Conservation (phyloP, 192 early-diverging fungal species). For the Umbelopsis sp. region DNA sequence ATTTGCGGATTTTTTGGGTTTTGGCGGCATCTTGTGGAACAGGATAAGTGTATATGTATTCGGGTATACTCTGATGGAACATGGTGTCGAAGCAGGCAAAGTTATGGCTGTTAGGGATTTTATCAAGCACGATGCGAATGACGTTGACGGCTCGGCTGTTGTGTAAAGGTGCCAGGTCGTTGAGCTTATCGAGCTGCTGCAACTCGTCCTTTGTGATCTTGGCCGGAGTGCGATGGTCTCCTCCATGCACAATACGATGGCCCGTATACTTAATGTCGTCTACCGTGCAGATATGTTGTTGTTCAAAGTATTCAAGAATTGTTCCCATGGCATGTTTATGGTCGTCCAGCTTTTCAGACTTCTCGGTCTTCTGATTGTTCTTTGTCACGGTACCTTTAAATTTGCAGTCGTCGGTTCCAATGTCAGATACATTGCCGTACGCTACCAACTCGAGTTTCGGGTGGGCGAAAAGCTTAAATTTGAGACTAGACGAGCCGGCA, state of each 20-base stretch:
- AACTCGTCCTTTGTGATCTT: constrained; percentile 21
- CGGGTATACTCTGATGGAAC: constrained; percentile 28
- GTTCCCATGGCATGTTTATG: background rate
- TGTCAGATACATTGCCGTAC: constrained; percentile 22
- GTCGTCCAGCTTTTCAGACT: constrained; percentile 3
- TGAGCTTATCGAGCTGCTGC: constrained; percentile 22
- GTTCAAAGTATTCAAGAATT: background rate
- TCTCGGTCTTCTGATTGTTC: background rate
- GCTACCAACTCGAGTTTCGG: constrained; percentile 8
- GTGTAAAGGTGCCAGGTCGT: constrained; percentile 33
- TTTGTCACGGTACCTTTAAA: constrained; percentile 6
- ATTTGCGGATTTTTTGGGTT: constrained; percentile 27
- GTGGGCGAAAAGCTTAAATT: constrained; percentile 16
- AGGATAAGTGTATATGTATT: constrained; percentile 32
- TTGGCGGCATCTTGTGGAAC: constrained; percentile 21
- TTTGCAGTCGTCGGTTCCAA: constrained; percentile 17
- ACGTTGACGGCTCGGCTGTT: constrained; percentile 27
- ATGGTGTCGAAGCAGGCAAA: constrained; percentile 32
- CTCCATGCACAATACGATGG: constrained; percentile 30
- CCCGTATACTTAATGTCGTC: constrained; percentile 5
- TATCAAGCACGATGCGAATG: constrained; percentile 17
- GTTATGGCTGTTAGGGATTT: constrained; percentile 19
- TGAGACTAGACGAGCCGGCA: constrained; percentile 30
- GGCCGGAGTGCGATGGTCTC: constrained; percentile 5
- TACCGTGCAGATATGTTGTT: background rate